A percentile compares a stretch with the other conserved stretches of the same genome.
Evolutionary conservation across 768 basidiomycete genomes (phyloP).

Genomic region (Mycena latifolia): DNA sequence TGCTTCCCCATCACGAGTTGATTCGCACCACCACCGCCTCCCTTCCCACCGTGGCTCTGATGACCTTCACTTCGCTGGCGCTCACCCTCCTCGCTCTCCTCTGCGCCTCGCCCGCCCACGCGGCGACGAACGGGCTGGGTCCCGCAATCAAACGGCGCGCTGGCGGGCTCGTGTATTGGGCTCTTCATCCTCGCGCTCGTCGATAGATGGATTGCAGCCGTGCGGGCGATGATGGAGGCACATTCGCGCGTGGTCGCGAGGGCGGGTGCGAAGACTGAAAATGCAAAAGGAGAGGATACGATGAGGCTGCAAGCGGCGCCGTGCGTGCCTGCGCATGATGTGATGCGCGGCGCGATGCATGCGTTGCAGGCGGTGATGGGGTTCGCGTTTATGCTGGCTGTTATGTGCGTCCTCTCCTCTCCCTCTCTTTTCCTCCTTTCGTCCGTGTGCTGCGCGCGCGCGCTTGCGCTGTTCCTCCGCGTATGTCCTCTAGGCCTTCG

Average conservation of each 20-base stretch:
- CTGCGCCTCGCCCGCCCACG: background rate
- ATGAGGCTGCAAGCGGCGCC: slow-evolving; percentile 21
- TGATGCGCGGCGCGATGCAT: slow-evolving; percentile 67
- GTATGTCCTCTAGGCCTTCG: too few species aligned
- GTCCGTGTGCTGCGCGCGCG: background rate
- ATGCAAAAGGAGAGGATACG: background rate
- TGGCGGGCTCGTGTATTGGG: slow-evolving; percentile 82
- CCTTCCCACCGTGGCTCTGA: background rate
- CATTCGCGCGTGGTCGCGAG: slow-evolving; percentile 57
- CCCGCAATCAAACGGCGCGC: slow-evolving; percentile 69
- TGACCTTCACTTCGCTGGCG: background rate
- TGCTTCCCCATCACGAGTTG: too few species aligned
- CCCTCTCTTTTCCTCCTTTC: background rate
- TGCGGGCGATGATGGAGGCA: slow-evolving; percentile 65
- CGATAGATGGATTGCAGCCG: slow-evolving; percentile 80
- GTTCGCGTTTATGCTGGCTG: slow-evolving; percentile 79
- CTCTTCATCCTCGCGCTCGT: slow-evolving; percentile 80
- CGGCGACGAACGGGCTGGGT: slow-evolving; percentile 76
- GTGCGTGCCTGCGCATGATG: background rate
- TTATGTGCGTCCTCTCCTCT: slow-evolving; percentile 68
- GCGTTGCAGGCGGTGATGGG: slow-evolving; percentile 64
- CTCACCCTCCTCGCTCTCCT: background rate
- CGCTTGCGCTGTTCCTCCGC: too few species aligned
- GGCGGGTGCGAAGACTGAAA: too few species aligned
- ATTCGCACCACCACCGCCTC: too few species aligned